These are phyloP conservation scores for Phylloporus rhodoxanthus DNA, from an alignment of 768 basidiomycete genomes.

Conservation along the genomic window DNA sequence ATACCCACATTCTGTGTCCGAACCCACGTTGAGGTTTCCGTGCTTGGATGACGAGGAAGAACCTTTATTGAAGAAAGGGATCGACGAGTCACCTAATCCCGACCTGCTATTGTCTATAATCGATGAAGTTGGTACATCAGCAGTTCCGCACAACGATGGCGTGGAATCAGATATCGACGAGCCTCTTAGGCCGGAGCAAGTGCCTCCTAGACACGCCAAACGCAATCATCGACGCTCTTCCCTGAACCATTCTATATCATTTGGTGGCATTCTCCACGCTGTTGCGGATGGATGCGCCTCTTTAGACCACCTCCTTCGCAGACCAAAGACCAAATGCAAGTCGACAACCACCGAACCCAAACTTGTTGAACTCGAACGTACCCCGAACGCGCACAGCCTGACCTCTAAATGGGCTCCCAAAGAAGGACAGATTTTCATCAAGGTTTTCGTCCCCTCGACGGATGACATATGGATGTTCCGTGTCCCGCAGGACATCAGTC, in stretches of 20 bases:
- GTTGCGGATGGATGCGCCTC: constrained; percentile 13
- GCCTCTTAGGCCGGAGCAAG: background rate
- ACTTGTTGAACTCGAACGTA: background rate
- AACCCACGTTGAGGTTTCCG: constrained; percentile 3
- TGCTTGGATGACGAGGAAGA: constrained; percentile 7
- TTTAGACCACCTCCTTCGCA: constrained; percentile 18
- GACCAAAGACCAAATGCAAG: constrained; percentile 5
- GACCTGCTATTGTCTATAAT: constrained; percentile 11
- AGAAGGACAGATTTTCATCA: constrained; percentile 33
- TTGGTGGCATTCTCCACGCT: constrained; percentile 11
- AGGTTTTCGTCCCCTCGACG: constrained; percentile 35
- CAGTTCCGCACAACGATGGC: background rate
- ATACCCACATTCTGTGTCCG: constrained; percentile 8
- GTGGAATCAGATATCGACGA: background rate
- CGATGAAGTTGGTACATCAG: constrained; percentile 3
- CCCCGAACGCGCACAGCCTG: background rate
- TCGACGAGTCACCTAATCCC: constrained; percentile 8
- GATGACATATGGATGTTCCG: constrained; percentile 38
- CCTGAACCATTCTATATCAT: constrained; percentile 12
- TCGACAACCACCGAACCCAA: background rate
- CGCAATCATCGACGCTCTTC: constrained; percentile 10
- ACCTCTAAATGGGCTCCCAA: constrained; percentile 28
- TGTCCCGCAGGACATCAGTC: constrained; percentile 28
- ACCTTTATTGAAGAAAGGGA: constrained; percentile 1
- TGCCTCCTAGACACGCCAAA: background rate